Base-by-base conservation (phyloP, 2,329 filamentous ascomycete species). In the Pleurostoma richardsiae region DNA sequence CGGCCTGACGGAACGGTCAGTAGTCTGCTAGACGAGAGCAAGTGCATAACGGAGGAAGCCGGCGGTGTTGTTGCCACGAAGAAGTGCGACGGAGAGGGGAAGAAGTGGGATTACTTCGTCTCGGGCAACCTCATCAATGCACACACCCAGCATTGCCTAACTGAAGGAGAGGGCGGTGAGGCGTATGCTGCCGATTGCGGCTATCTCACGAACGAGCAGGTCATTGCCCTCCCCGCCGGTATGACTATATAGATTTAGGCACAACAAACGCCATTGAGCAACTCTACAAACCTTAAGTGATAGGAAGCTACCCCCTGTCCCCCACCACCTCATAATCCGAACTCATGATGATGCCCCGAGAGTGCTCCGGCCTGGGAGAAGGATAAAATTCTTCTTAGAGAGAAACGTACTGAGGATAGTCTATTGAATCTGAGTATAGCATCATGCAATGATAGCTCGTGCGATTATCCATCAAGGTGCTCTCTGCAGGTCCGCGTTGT, bases 211-310 rank as follows among this genome's bases (percentile, higher is more conserved):
- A 68, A 74, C 50, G 65, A 58, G 41, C 73, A 76, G 56, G 72
- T 76, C 7, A 60, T 75, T 53, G 70, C 62, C 10, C 55, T 76
- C 36, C 72, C 73, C 0, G 65, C 67, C 52, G 73, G 73, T 2
- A 55, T 56, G 19, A 41, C 43, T 10, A 11, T 50, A 10, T 50
- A 36, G 19, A 19, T 19, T 19, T 19, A 19, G 19, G 19, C 19
- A 19, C 19, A 19, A 19, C 19, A 19, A n/a, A n/a, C n/a, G n/a
- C n/a, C n/a, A n/a, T n/a, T n/a, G n/a, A n/a, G n/a, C n/a, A n/a
- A n/a, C n/a, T n/a, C n/a, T n/a, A n/a, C n/a, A n/a, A n/a, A n/a
- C n/a, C n/a, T n/a, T n/a, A n/a, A n/a, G n/a, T n/a, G n/a, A n/a
- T n/a, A n/a, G n/a, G n/a, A n/a, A n/a, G n/a, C n/a, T n/a, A n/a